Evolutionary conservation across 2,329 filamentous ascomycete genomes (phyloP), one percentile per base, ranked within the genome.

Genomic region (Scorias spongiosa): DNA sequence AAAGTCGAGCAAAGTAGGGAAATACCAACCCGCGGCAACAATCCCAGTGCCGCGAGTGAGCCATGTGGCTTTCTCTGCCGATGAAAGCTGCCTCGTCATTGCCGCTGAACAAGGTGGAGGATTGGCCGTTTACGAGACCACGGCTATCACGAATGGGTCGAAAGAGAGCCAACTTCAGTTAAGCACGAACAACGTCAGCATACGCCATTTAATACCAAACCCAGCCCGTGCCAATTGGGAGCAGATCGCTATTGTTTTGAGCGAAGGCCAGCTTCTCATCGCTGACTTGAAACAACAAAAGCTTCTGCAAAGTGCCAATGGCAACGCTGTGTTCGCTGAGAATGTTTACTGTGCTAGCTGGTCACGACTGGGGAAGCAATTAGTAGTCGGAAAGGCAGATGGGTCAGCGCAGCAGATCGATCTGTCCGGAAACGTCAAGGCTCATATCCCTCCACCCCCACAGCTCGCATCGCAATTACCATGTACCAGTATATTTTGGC

Each of bases 361-460:
- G 91, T 98, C 91, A 61, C 81, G 78, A 48, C 85, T 81, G 59
- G 91, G 91, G 40, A 98, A 94, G 61, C 89, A 96, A 59, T 69
- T 98, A 38, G 80, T 93, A 39, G 88, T 85, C 51, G 91, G 93
- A 12, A 69, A 91, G 53, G 78, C 72, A 6, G 78, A 95, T 63
- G 91, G 91, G 46, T 80, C 78, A 10, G 79, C 82, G 42, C 74
- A 75, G 44, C 88, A 95, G 61, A 81, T 96, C 75, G 86, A 84
- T 7, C 84, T 83, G 0, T 76, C 85, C 53, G 89, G 89, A 40
- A 74, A 74, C 36, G 71, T 75, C 26, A 91, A 89, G 64, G 87
- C 74, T 30, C 72, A 80, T 42, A 84, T 98, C 40, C 86, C 88
- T 18, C 76, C 77, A 46, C 85, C 89, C 2, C 78, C 84, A 5